phyloP scores from a whole-genome alignment of 441 rosid genomes.

The Cnidoscolus chayamansa region DNA sequence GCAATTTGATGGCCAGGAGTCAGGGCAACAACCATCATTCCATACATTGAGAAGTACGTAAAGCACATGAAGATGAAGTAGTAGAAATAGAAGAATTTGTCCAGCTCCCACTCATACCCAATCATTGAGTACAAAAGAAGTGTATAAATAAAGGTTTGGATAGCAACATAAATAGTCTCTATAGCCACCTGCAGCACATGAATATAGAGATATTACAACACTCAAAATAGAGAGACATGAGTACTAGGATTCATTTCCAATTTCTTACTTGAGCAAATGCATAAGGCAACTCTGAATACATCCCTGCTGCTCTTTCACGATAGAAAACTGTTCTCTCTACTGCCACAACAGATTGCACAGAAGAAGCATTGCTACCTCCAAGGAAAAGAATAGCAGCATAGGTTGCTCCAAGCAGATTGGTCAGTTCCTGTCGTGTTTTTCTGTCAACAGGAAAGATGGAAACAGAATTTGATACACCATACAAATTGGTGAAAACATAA shows the following conservation, averaged over 20 bases:
- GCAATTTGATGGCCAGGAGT: constrained; percentile 61
- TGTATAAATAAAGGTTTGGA: constrained; percentile 46
- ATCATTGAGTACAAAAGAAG: constrained; percentile 54
- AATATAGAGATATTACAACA: neutral
- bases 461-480: neutral
- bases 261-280: constrained; percentile 57
- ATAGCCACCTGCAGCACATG: constrained; percentile 40
- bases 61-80: constrained; percentile 59
- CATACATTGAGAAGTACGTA: constrained; percentile 55
- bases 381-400: constrained; percentile 72
- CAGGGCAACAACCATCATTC: constrained; percentile 66
- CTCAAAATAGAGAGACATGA: no score
- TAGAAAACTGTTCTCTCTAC: constrained; percentile 80
- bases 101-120: constrained; percentile 38
- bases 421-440: constrained; percentile 25
- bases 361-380: constrained; percentile 61
- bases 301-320: constrained; percentile 86
- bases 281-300: constrained; percentile 69
- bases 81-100: constrained; percentile 52
- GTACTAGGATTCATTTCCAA: neutral
- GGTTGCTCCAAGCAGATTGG: constrained; percentile 57
- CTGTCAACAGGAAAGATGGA: constrained; percentile 12
- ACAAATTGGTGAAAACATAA: neutral
- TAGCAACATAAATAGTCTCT: constrained; percentile 47
- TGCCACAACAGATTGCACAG: constrained; percentile 58